A percentile compares a stretch with the other conserved stretches of the same genome.
Evolutionary conservation across 129 eudicot species (phyloP).

Genomic region (Scalesia atractyloides): DNA sequence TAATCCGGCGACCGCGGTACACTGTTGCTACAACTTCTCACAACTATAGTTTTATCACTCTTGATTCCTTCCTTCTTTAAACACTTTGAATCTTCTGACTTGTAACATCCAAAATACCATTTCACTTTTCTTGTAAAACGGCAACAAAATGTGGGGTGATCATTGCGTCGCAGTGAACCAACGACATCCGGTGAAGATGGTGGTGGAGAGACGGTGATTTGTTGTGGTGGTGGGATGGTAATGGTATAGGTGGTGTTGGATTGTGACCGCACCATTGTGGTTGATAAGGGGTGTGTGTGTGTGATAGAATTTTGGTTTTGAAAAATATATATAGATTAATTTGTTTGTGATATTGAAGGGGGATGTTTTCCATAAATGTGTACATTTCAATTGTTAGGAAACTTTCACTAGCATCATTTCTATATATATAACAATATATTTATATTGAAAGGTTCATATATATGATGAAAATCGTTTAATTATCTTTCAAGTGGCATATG

Average conservation of each 20-base stretch:
- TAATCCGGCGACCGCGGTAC: slow-evolving; percentile 24
- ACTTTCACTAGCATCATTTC: neutral
- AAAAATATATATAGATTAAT: slow-evolving; percentile 7
- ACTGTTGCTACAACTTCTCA: slow-evolving; percentile 4
- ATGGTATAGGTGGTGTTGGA: slow-evolving; percentile 8
- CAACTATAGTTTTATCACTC: neutral
- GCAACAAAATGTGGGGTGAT: slow-evolving; percentile 26
- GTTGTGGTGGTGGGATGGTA: slow-evolving; percentile 3
- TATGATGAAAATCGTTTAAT: neutral
- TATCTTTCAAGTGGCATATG: no score
- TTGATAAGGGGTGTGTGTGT: neutral
- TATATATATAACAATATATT: neutral
- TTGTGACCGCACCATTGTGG: slow-evolving; percentile 12
- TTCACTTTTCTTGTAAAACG: slow-evolving; percentile 12
- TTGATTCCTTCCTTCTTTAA: slow-evolving; percentile 11
- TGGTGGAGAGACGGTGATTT: slow-evolving; percentile 1
- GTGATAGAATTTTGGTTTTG: slow-evolving; percentile 1
- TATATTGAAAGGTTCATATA: neutral
- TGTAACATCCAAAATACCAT: slow-evolving; percentile 30
- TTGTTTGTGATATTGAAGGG: slow-evolving; percentile 10
- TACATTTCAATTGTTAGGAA: neutral
- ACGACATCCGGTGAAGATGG: slow-evolving; percentile 20
- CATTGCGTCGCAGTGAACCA: slow-evolving; percentile 8
- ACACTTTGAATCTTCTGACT: slow-evolving; percentile 3
- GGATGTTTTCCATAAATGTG: neutral